Conservation (phyloP, 306 rosid genomes). For the Calophaca sinica region DNA sequence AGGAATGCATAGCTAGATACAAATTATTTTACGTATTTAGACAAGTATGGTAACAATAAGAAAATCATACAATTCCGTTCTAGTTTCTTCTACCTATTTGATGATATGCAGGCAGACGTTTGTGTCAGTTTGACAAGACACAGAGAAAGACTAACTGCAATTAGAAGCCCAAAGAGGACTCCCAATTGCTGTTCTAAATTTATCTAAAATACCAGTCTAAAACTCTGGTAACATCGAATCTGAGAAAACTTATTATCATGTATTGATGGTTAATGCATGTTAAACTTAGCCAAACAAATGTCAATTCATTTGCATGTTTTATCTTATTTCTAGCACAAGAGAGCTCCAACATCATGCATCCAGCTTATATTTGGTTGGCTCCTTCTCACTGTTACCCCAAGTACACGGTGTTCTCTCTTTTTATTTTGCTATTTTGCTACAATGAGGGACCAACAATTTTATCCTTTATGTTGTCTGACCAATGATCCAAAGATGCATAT, state of each 20-base stretch:
- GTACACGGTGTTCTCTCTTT: constrained; percentile 15
- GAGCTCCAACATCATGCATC: constrained; percentile 5
- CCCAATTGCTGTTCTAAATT: constrained; percentile 14
- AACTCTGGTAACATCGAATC: constrained; percentile 28
- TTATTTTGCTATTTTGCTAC: constrained; percentile 13
- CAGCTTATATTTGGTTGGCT: constrained; percentile 11
- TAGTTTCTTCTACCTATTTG: constrained; percentile 32
- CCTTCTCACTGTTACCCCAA: constrained; percentile 22
- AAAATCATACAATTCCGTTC: not conserved
- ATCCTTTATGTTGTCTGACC: constrained; percentile 18
- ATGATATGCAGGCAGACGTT: constrained; percentile 32
- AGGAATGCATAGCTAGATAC: constrained; percentile 10
- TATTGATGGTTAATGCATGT: constrained; percentile 16
- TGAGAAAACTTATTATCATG: not conserved
- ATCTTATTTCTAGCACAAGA: constrained; percentile 6
- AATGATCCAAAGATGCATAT: constrained; percentile 3
- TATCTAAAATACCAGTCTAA: constrained; percentile 13
- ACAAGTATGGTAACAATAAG: not conserved
- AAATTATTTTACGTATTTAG: constrained; percentile 8
- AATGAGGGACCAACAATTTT: constrained; percentile 11
- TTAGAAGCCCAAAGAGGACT: constrained; percentile 23
- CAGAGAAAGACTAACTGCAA: constrained; percentile 34
- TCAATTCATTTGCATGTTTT: constrained; percentile 6
- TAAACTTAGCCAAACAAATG: constrained; percentile 21
- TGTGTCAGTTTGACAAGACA: constrained; percentile 18